Base-by-base conservation (phyloP, 345 rosid species). In the Conringia planisiliqua region DNA sequence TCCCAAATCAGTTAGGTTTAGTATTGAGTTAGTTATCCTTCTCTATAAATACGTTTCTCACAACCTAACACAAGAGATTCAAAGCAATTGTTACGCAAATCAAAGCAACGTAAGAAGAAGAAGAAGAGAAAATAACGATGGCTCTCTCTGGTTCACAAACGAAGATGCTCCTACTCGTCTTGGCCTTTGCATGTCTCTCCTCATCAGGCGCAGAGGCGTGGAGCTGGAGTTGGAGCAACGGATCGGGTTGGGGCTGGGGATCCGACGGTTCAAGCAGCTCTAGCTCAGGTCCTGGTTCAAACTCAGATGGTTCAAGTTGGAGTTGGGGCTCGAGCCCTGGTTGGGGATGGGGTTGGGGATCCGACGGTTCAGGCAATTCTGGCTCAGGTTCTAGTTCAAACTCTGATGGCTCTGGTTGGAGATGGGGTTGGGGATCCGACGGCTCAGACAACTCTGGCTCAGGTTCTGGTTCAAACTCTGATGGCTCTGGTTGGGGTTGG, bases 301-400 rank as follows among this genome's bases (percentile, higher is more conserved):
- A 36, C 30, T 62, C 66, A 26, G 39, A 27, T 18, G 59, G 65
- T 10, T 43, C 74, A 57, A 18, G 43, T 57, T 44, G 73, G 67
- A 74, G 73, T 13, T 64, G 42, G 76, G 76, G 66, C 10, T 36
- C 62, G 12, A 56, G 51, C 50, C 74, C 67, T 47, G 68, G 75
- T 50, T 71, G 68, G 51, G 79, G 63, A 14, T 77, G 83, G 86
- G 33, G 43, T 10, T 62, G 56, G 66, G 81, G 72, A 30, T 71
- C 75, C 0, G 61, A 71, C 9, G 66, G 74, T 11, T 57, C 74
- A 13, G 43, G 56, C 7, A 70, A 32, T 16, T 71, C 68, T 22
- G 60, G 68, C 9, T 71, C 75, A 38, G 61, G 61, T 16, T 48
- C 68, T 33, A 60, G 75, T 24, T 46, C 75, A 47, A 44, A 36